Conservation (phyloP, 2,329 filamentous ascomycete genomes). For the Aspergillus sp. region DNA sequence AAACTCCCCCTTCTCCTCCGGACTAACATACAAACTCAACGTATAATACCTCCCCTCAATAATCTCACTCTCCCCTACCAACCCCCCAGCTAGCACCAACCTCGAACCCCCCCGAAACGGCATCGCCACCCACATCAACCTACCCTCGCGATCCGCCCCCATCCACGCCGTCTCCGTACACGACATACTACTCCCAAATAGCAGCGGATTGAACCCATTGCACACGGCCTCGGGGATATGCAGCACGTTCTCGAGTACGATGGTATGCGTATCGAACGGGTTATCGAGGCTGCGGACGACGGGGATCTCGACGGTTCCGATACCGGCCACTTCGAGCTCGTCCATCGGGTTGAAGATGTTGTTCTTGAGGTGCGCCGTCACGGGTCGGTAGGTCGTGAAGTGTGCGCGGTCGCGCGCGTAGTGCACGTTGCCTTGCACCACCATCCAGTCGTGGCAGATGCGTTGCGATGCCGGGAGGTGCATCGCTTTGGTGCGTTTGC, state of each 20-base stretch:
- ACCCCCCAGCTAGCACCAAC: slow-evolving; percentile 17
- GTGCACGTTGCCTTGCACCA: slow-evolving; percentile 33
- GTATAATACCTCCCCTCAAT: slow-evolving; percentile 26
- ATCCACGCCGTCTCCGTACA: slow-evolving; percentile 24
- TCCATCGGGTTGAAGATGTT: slow-evolving; percentile 28
- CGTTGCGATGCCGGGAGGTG: slow-evolving; percentile 34
- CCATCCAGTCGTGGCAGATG: slow-evolving; percentile 39
- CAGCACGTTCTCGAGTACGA: slow-evolving; percentile 35
- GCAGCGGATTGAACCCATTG: slow-evolving; percentile 33
- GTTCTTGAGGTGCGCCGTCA: slow-evolving; percentile 19
- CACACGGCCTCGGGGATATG: slow-evolving; percentile 39
- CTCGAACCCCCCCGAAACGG: slow-evolving; percentile 23
- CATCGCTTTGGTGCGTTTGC: neutral
- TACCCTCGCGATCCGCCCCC: slow-evolving; percentile 19
- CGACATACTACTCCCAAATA: slow-evolving; percentile 28
- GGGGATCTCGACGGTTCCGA: slow-evolving; percentile 35
- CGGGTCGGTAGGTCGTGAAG: slow-evolving; percentile 34
- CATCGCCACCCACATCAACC: slow-evolving; percentile 21
- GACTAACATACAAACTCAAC: slow-evolving; percentile 27
- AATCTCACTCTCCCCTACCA: slow-evolving; percentile 23
- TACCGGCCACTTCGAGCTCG: slow-evolving; percentile 31
- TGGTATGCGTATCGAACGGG: slow-evolving; percentile 21
- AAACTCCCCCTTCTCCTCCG: slow-evolving; percentile 21
- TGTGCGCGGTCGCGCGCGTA: slow-evolving; percentile 34
- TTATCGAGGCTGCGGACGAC: slow-evolving; percentile 25